Evolutionary conservation across 179 eudicot species (phyloP).

Genomic region (Silene vulgaris): DNA sequence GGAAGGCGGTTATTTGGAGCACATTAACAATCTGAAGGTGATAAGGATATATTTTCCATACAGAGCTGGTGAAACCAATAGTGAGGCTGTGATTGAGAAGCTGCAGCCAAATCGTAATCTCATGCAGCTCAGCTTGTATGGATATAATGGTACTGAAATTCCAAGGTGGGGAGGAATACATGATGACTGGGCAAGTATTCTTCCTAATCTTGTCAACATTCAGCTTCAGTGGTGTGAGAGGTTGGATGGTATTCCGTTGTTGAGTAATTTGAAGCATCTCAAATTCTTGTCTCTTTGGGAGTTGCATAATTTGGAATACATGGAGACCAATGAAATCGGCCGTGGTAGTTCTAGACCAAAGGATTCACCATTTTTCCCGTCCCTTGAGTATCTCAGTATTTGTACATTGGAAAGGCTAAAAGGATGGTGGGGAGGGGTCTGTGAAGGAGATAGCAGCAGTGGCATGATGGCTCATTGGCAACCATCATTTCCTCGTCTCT

Average conservation of each 20-base stretch:
- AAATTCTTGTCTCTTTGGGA: not conserved
- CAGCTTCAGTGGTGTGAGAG: not conserved
- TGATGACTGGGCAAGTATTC: not conserved
- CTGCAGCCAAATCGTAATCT: conserved; percentile 6
- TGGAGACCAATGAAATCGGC: not conserved
- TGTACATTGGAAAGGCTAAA: not conserved
- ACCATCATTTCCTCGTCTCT: conserved; percentile 10
- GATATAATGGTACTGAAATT: not conserved
- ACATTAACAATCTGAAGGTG: not conserved
- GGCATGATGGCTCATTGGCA: too few species aligned
- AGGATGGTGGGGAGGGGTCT: not conserved
- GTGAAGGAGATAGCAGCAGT: not conserved
- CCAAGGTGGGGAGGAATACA: conserved; percentile 14
- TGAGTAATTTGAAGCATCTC: conserved; percentile 4
- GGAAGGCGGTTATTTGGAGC: not conserved
- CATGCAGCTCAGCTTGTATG: not conserved
- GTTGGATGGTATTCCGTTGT: conserved; percentile 4
- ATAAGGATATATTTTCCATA: not conserved
- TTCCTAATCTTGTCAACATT: conserved; percentile 14
- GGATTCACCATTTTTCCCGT: not conserved
- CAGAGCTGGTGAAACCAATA: too few species aligned
- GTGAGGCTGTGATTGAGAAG: not conserved
- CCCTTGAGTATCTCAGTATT: not conserved
- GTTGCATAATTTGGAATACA: conserved; percentile 11
- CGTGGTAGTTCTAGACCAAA: too few species aligned